These are phyloP conservation scores for Backusella macrospora DNA, from an alignment of 192 early-diverging fungal genomes.

Conservation along the genomic window DNA sequence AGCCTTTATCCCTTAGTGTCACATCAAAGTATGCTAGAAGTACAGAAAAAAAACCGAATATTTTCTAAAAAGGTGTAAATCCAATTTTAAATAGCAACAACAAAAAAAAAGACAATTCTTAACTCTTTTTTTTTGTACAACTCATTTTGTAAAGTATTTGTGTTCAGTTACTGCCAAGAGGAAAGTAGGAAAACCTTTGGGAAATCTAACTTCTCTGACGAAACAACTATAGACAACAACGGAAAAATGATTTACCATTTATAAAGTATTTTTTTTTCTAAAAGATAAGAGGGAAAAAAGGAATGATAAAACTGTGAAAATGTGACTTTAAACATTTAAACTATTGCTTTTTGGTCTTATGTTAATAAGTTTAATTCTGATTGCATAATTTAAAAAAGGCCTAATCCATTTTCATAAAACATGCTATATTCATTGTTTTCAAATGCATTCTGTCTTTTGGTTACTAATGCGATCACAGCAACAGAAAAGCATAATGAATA, in stretches of 20 bases:
- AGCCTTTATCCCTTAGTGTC: neutral
- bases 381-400: neutral
- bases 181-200: no score
- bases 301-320: neutral
- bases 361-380: neutral
- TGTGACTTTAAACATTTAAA: neutral
- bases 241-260: no score
- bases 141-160: neutral
- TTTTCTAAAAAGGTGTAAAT: constrained; percentile 1
- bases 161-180: no score
- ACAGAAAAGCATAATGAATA: neutral
- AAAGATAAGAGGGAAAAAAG: no score
- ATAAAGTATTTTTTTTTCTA: no score
- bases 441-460: neutral
- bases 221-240: no score
- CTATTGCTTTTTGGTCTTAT: neutral
- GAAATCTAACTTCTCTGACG: no score
- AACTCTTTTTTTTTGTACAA: neutral
- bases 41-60: neutral
- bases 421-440: neutral
- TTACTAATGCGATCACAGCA: neutral
- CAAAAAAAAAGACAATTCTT: no score
- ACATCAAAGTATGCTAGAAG: neutral
- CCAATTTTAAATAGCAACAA: neutral
- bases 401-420: neutral